These are phyloP conservation scores for Macrolepiota fuliginosa DNA, from an alignment of 768 basidiomycete genomes.

Conservation along the genomic window DNA sequence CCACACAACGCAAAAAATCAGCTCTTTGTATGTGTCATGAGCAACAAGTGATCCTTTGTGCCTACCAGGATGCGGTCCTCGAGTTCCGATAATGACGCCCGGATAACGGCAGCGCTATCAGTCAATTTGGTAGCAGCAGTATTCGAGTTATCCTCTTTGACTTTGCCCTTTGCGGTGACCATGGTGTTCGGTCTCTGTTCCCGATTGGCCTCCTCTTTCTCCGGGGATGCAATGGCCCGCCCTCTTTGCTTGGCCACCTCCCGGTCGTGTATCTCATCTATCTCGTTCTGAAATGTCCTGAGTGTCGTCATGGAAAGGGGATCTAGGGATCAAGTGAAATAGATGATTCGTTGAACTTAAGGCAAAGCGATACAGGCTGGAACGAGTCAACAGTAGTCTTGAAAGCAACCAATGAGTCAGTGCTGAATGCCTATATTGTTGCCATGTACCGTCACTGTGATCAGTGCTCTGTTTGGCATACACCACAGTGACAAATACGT, in stretches of 20 bases:
- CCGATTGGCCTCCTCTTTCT: conserved; percentile 29
- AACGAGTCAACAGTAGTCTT: conserved; percentile 8
- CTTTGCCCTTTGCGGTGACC: conserved; percentile 38
- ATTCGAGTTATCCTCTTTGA: conserved; percentile 31
- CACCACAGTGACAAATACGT: background rate
- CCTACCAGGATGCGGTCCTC: conserved; percentile 61
- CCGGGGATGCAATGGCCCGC: conserved; percentile 1
- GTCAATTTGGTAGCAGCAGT: conserved; percentile 5
- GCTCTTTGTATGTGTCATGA: conserved; percentile 10
- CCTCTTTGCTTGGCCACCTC: conserved; percentile 64
- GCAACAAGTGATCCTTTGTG: conserved; percentile 18
- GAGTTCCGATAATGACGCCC: conserved; percentile 38
- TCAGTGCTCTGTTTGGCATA: conserved; percentile 3
- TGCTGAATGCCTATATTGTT: background rate
- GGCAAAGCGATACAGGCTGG: background rate
- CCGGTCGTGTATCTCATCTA: conserved; percentile 70
- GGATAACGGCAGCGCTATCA: conserved; percentile 11
- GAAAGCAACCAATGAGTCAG: conserved; percentile 1
- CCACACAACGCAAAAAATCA: background rate
- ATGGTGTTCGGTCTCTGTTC: conserved; percentile 32
- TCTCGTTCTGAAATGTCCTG: conserved; percentile 70
- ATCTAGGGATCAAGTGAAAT: background rate
- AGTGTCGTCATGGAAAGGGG: conserved; percentile 44
- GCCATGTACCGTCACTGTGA: conserved; percentile 3
- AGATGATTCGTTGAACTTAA: background rate